A percentile compares a stretch with the other conserved stretches of the same genome.
phyloP scores from a whole-genome alignment of 768 basidiomycete genomes.

The Boletellus emodensis region DNA sequence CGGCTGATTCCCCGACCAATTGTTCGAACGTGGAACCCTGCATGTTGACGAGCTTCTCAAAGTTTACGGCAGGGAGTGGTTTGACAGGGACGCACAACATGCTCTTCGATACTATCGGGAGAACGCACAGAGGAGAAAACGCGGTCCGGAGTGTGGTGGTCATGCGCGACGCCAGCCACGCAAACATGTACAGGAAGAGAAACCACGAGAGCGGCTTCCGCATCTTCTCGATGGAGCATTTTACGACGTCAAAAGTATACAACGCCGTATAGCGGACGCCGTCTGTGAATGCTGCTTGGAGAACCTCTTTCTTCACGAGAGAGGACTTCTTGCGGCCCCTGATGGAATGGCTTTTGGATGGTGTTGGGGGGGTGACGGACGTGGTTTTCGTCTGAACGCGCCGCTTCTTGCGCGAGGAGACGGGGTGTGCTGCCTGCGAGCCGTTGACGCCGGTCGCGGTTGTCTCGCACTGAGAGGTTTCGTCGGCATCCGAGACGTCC shows the following conservation, averaged over 20 bases:
- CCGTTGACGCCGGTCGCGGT: constrained; percentile 2
- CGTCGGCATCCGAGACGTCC: constrained; percentile 27
- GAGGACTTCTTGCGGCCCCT: constrained; percentile 28
- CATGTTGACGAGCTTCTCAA: constrained; percentile 53
- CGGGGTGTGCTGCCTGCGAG: constrained; percentile 11
- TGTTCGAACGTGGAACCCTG: constrained; percentile 63
- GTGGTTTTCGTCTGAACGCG: constrained; percentile 20
- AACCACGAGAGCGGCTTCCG: constrained; percentile 54
- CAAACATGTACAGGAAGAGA: constrained; percentile 49
- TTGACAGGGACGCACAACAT: constrained; percentile 36
- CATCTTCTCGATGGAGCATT: constrained; percentile 45
- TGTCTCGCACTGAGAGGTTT: constrained; percentile 7
- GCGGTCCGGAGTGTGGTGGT: constrained; percentile 42
- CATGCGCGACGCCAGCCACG: constrained; percentile 40
- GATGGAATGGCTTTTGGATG: constrained; percentile 15
- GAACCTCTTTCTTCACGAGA: constrained; percentile 24
- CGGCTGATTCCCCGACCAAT: constrained; percentile 54
- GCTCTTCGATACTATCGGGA: constrained; percentile 55
- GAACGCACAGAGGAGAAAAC: constrained; percentile 54
- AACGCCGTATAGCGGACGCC: constrained; percentile 26
- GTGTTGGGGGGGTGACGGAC: constrained; percentile 15
- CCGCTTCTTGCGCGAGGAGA: constrained; percentile 29
- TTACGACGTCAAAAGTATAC: constrained; percentile 49
- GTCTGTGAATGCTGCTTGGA: constrained; percentile 19
- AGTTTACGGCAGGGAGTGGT: constrained; percentile 45